Conservation (phyloP, 1,284 basidiomycete genomes). For the Ceratobasidium sp. region DNA sequence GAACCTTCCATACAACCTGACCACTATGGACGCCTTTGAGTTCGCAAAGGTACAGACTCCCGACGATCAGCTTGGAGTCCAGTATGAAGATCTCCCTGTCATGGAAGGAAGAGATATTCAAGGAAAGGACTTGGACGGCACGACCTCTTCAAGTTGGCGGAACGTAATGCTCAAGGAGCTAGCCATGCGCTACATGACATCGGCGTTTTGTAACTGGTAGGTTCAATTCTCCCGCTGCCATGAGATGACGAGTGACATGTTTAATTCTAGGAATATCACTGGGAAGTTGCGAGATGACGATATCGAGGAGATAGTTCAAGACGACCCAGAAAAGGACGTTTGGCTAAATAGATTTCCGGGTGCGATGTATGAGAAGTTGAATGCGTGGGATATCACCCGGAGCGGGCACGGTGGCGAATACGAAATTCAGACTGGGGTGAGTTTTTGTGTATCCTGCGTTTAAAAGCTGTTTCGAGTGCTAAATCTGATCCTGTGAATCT, state of each 20-base stretch:
- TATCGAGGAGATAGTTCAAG: constrained; percentile 27
- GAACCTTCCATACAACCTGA: constrained; percentile 74
- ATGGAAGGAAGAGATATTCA: constrained; percentile 65
- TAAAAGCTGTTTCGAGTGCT: neutral
- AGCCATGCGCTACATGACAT: constrained; percentile 83
- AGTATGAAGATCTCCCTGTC: constrained; percentile 71
- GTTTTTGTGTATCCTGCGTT: neutral
- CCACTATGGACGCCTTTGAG: constrained; percentile 52
- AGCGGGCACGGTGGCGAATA: constrained; percentile 33
- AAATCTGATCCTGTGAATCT: neutral
- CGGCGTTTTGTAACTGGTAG: constrained; percentile 88
- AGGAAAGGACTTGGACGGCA: constrained; percentile 67
- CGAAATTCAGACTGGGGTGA: constrained; percentile 33
- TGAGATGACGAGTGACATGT: neutral
- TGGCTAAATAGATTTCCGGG: constrained; percentile 16
- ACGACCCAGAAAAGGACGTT: constrained; percentile 5
- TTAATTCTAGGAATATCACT: constrained; percentile 19
- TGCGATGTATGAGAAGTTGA: constrained; percentile 37
- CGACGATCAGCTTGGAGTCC: constrained; percentile 74
- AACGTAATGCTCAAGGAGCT: constrained; percentile 72
- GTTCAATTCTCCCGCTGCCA: constrained; percentile 49
- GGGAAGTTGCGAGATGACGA: constrained; percentile 17
- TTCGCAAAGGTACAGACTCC: constrained; percentile 65
- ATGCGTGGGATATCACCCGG: constrained; percentile 15
- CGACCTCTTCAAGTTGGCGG: constrained; percentile 60